phyloP scores from a whole-genome alignment of 495 filamentous ascomycete genomes.

The Penicillium longicatenatum region DNA sequence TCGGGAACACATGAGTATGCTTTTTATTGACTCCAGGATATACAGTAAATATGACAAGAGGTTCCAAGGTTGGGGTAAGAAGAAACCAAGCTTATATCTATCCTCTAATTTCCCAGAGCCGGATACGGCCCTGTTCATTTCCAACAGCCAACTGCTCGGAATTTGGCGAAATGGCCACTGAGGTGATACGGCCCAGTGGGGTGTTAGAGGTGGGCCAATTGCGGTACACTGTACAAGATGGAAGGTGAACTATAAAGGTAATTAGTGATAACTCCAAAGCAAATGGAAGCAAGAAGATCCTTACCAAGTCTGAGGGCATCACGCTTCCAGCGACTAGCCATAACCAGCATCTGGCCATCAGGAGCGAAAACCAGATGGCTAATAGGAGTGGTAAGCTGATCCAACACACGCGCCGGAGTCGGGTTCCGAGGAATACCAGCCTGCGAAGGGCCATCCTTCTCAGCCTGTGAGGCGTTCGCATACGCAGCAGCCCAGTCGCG shows the following conservation, averaged over 20 bases:
- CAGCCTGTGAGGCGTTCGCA: conserved; percentile 28
- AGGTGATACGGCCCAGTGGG: conserved; percentile 80
- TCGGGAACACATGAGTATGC: not conserved
- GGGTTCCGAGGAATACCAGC: conserved; percentile 62
- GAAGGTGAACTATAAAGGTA: conserved; percentile 68
- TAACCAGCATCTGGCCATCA: conserved; percentile 84
- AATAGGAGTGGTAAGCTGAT: conserved; percentile 84
- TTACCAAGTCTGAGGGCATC: conserved; percentile 76
- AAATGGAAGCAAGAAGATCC: conserved; percentile 8
- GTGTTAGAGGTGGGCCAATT: conserved; percentile 96
- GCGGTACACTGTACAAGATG: conserved; percentile 87
- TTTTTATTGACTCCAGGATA: conserved; percentile 11
- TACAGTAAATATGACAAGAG: conserved; percentile 5
- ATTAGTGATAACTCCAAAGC: not conserved
- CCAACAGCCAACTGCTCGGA: conserved; percentile 77
- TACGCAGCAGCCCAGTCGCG: conserved; percentile 53
- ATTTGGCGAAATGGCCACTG: conserved; percentile 72
- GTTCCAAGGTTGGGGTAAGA: not conserved
- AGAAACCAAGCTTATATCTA: conserved; percentile 10
- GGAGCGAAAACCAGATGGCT: conserved; percentile 77
- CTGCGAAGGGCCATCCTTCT: conserved; percentile 37
- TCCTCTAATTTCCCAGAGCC: conserved; percentile 80
- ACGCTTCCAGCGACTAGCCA: conserved; percentile 81
- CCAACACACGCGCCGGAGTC: conserved; percentile 67
- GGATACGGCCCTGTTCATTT: conserved; percentile 82